Evolutionary conservation across 768 basidiomycete species (phyloP), one percentile per base, ranked within the genome.

Genomic region (Tulasnella sp.): DNA sequence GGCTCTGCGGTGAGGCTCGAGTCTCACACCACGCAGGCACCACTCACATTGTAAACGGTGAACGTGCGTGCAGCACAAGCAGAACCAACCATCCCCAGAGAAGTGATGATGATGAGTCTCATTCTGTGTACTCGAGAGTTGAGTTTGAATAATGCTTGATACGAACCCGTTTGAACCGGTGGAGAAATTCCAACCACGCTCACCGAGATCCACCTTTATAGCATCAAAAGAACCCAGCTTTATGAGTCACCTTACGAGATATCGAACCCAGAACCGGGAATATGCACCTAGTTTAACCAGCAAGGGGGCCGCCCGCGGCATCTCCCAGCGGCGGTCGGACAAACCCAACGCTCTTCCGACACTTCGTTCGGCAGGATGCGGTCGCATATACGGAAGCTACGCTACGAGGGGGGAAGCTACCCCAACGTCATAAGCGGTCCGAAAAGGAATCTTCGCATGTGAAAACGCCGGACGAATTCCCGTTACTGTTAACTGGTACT

Each of bases 1-100:
- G 10, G 46, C 20, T 39, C 20, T 32, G 3, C 13, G n/a, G 9
- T 39, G 18, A 40, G 23, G 10, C 29, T 37, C 9, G 23, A 69
- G n/a, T 10, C 5, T 32, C 37, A 23, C 3, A 16, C 23, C 48
- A 51, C 39, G 29, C 37, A 13, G 35, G 78, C n/a, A 13, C 20
- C 29, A n/a, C 74, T 75, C 29, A 70, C 74, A n/a, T 79, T 79
- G 71, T 79, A 69, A 35, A 79, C 78, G 29, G 78, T 79, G 73
- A 79, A 74, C 35, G 78, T 79, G 23, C 78, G 18, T 23, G 78
- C 78, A 57, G 72, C 55, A 15, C 77, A 48, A 20, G 72, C n/a
- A 51, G 76, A 3, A 37, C 29, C 16, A 23, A 55, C 74, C 9
- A 79, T 29, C 13, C 35, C 78, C 29, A 75, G 74, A 26, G 74